Conservation (phyloP, 352 stramenopile genomes). For the Phytophthora boehmeriae region DNA sequence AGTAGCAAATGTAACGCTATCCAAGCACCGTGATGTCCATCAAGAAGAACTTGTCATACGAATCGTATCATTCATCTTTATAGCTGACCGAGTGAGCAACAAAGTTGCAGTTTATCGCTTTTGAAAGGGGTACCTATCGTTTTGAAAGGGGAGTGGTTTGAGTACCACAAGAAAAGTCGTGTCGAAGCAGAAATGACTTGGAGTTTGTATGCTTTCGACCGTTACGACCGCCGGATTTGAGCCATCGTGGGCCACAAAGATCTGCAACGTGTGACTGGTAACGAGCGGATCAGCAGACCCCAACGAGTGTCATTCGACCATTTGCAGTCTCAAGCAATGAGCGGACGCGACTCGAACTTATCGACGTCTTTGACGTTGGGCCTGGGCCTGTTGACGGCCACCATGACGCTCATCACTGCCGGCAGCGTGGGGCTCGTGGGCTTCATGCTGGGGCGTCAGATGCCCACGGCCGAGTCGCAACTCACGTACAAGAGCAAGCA, state of each 20-base stretch:
- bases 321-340: conserved; percentile 16
- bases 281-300: background rate
- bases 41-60: background rate
- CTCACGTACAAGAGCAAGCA: conserved; percentile 23
- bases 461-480: conserved; percentile 16
- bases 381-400: conserved; percentile 68
- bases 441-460: conserved; percentile 71
- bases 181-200: conserved; percentile 17
- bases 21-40: no score
- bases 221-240: background rate
- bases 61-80: no score
- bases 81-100: no score
- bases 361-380: conserved; percentile 66
- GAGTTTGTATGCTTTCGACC: conserved; percentile 24
- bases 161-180: no score
- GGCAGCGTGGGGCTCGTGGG: conserved; percentile 72
- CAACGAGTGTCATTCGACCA: background rate
- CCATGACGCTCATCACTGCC: conserved; percentile 75
- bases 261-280: background rate
- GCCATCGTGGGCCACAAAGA: conserved; percentile 3
- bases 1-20: no score
- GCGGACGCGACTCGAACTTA: conserved; percentile 37
- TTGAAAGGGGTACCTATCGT: no score
- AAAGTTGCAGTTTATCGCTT: no score
- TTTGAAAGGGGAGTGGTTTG: no score